These are phyloP conservation scores for Dentipellis sp. DNA, from an alignment of 768 basidiomycete species.

Conservation along the genomic window DNA sequence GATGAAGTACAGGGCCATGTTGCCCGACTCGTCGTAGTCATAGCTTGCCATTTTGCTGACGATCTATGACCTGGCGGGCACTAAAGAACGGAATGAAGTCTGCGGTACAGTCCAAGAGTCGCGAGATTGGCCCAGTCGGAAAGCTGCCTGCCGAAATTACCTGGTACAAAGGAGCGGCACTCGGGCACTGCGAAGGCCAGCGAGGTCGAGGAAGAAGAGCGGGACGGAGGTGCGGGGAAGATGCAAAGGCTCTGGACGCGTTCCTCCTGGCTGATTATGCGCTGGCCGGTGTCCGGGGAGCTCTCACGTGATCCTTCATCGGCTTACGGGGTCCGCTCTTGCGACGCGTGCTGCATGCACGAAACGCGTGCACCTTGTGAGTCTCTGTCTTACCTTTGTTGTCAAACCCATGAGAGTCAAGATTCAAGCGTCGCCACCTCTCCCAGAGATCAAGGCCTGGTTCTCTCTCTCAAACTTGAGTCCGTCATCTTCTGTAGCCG, in stretches of 20 bases:
- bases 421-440: constrained; percentile 2
- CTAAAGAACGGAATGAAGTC: not conserved
- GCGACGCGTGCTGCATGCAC: no score
- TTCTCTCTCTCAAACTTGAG: constrained; percentile 2
- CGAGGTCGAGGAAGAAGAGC: not conserved
- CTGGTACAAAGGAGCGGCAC: no score
- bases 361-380: no score
- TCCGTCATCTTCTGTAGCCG: not conserved
- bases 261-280: not conserved
- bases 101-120: no score
- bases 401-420: constrained; percentile 10
- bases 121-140: no score
- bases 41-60: constrained; percentile 60
- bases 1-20: constrained; percentile 85
- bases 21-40: constrained; percentile 79
- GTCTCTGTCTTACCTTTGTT: not conserved
- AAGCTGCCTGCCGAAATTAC: no score
- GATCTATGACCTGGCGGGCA: not conserved
- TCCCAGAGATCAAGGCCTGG: constrained; percentile 13
- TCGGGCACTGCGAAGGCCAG: not conserved
- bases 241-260: not conserved
- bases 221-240: not conserved
- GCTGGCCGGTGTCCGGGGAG: not conserved
- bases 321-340: no score
- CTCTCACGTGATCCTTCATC: not conserved